A percentile compares a stretch with the other conserved stretches of the same genome.
Conservation (phyloP, 108 stramenopile species). For the Schizochytrium sp. region DNA sequence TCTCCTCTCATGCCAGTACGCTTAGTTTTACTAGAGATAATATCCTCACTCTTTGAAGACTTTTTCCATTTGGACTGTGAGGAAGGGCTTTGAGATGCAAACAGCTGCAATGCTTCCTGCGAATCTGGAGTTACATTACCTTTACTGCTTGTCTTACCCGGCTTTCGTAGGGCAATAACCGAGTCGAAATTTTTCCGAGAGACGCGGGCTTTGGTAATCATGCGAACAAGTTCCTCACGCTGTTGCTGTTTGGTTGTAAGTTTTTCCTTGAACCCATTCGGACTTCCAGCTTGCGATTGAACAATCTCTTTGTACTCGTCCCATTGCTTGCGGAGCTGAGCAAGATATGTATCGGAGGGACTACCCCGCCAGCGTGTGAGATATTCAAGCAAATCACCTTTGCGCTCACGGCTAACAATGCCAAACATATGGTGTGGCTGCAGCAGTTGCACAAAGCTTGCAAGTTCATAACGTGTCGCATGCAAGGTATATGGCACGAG, state of each 20-base stretch:
- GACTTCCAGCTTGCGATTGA: background rate
- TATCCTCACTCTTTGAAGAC: too few species aligned
- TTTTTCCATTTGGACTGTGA: too few species aligned
- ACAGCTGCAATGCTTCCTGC: too few species aligned
- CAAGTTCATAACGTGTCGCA: background rate
- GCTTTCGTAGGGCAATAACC: background rate
- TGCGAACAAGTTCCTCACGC: background rate
- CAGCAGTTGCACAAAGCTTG: background rate
- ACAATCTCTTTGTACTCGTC: background rate
- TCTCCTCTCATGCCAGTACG: too few species aligned
- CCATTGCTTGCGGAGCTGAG: background rate
- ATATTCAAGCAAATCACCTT: background rate
- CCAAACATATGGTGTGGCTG: background rate
- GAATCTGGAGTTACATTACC: too few species aligned
- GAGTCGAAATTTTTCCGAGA: background rate
- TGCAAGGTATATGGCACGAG: constrained; percentile 15
- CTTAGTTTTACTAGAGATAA: too few species aligned
- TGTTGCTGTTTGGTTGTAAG: background rate
- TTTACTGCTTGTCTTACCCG: too few species aligned
- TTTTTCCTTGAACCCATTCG: too few species aligned
- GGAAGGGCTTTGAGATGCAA: too few species aligned
- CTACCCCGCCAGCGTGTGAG: background rate
- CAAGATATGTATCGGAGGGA: background rate
- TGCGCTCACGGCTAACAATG: constrained; percentile 27
- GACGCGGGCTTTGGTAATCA: constrained; percentile 3